These are phyloP conservation scores for Ascochyta viciae-villosae DNA, from an alignment of 2,329 filamentous ascomycete species.

Conservation along the genomic window DNA sequence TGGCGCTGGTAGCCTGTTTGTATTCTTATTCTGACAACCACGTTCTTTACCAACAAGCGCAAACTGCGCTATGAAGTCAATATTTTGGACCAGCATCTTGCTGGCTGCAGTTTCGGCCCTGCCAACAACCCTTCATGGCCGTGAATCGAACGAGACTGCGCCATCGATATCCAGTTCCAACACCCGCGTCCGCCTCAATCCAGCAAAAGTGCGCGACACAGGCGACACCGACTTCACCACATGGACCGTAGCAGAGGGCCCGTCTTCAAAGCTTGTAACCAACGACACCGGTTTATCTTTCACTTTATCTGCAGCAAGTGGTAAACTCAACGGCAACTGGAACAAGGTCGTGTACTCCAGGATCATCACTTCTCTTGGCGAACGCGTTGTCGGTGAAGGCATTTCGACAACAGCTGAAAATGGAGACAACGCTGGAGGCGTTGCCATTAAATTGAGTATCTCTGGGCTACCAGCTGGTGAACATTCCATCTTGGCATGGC, in stretches of 20 bases:
- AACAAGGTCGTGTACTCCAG: constrained; percentile 36
- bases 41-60: background rate
- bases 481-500: constrained; percentile 39
- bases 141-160: constrained; percentile 2
- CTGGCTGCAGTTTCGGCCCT: constrained; percentile 8
- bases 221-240: constrained; percentile 20
- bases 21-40: background rate
- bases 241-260: constrained; percentile 20
- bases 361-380: constrained; percentile 36
- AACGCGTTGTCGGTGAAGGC: constrained; percentile 38
- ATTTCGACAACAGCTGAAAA: constrained; percentile 33
- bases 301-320: constrained; percentile 19
- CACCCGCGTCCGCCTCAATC: constrained; percentile 22
- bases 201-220: constrained; percentile 17
- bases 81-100: constrained; percentile 1
- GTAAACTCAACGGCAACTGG: constrained; percentile 30
- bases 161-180: background rate
- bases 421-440: constrained; percentile 21
- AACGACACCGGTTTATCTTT: constrained; percentile 13
- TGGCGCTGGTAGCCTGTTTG: background rate
- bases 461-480: constrained; percentile 35
- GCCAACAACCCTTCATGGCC: background rate
- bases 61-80: background rate
- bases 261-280: constrained; percentile 6
- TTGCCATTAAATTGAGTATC: constrained; percentile 34